A percentile compares a stretch with the other conserved stretches of the same genome.
Conservation (phyloP, 345 rosid species). For the Punica granatum region DNA sequence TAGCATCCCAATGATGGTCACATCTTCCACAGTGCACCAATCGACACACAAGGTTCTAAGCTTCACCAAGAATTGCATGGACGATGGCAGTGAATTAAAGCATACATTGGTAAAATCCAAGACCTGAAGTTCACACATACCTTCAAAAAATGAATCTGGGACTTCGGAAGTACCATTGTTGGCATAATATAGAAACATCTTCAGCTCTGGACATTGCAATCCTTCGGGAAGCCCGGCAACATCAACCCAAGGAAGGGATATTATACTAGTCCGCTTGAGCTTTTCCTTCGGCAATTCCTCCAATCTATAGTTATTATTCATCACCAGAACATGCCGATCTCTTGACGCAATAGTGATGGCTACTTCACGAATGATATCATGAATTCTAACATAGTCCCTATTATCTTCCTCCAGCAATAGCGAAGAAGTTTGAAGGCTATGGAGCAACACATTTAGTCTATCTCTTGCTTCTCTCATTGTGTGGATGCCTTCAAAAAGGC, state of each 20-base stretch:
- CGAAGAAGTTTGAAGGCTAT: conserved; percentile 9
- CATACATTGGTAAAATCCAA: conserved; percentile 10
- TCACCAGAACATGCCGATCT: background rate
- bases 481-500: background rate
- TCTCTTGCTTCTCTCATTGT: conserved; percentile 10
- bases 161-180: background rate
- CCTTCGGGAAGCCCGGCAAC: conserved; percentile 12
- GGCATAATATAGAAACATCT: conserved; percentile 4
- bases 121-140: conserved; percentile 11
- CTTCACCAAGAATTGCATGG: conserved; percentile 1
- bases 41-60: conserved; percentile 19
- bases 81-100: conserved; percentile 6
- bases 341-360: conserved; percentile 10
- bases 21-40: conserved; percentile 10
- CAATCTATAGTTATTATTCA: background rate
- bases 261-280: conserved; percentile 2
- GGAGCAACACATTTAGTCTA: background rate
- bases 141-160: conserved; percentile 14
- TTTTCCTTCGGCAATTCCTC: conserved; percentile 4
- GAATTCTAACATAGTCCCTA: conserved; percentile 1
- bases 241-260: background rate
- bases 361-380: conserved; percentile 21
- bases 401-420: conserved; percentile 6
- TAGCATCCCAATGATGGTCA: conserved; percentile 13
- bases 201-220: conserved; percentile 15